Evolutionary conservation across 106 monocot genomes (phyloP), one percentile per base, ranked within the genome.

Genomic region (Dendrobium huoshanense): DNA sequence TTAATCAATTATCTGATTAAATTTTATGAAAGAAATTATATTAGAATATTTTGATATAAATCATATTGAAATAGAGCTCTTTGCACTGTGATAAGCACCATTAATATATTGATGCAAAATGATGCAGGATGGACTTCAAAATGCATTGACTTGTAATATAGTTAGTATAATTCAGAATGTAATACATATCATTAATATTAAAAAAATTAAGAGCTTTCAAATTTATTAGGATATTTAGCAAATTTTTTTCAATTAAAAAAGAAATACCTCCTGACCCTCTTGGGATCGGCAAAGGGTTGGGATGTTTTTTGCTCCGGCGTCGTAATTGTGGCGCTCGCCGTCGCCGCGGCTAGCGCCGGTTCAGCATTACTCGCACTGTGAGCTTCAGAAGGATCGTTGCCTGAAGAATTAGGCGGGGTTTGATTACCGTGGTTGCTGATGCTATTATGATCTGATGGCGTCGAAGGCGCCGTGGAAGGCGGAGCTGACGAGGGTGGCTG

Each of bases 241-340:
- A 0, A 48, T 0, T 48, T 11, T 7, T 11, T 48, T 9, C 7
- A 11, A 13, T 13, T 13, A 1, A 13, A 15, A 51, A 61, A 61
- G 31, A 22, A 4, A 22, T 22, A 91, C 96, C 96, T 92, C 80
- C 90, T 96, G 67, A 96, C 87, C 77, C 96, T 92, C 78, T 92
- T 96, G 17, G 90, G 89, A 75, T 97, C 96, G 2, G 83, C 68
- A 16, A 77, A 17, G 54, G 27, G 31, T 6, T 40, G 42, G 15
- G 72, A 2, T 15, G 72, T 75, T 20, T 65, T 25, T 0, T 9
- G 15, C 29, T 33, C 3, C 4, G 31, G 15, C 64, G 64, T 7
- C 25, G 22, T 51, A 51, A 13, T 15, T 10, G 51, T 8, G 9
- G 22, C 31, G 13, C 77, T 33, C 55, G 55, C 78, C 19, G 74